A percentile compares a stretch with the other conserved stretches of the same genome.
phyloP scores from a whole-genome alignment of 1,284 basidiomycete genomes.

The Cystobasidiaceae sp. region DNA sequence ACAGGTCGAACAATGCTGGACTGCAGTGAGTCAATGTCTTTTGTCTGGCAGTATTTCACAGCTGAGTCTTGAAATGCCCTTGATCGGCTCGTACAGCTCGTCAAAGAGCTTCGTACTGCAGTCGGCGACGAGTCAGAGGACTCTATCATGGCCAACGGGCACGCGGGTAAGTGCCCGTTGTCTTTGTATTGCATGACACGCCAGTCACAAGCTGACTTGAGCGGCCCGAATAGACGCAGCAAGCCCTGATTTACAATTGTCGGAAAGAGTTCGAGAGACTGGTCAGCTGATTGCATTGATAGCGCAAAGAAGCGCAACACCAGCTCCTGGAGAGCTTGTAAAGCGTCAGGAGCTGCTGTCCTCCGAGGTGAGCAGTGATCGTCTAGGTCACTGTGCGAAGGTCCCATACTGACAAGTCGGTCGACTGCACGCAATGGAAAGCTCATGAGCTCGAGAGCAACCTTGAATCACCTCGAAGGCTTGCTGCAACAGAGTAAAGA shows the following conservation, averaged over 20 bases:
- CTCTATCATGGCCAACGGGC: constrained; percentile 1
- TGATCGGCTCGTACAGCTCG: constrained; percentile 2
- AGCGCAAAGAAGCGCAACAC: not conserved
- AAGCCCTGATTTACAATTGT: not conserved
- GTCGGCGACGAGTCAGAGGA: not conserved
- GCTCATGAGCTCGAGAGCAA: constrained; percentile 33
- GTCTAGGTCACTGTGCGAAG: too few species aligned
- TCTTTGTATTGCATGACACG: not conserved
- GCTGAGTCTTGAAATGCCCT: not conserved
- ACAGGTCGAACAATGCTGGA: constrained; percentile 22
- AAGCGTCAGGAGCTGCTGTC: not conserved
- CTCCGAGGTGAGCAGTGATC: not conserved
- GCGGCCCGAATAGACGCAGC: not conserved
- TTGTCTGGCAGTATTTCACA: too few species aligned
- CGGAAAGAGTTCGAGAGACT: constrained; percentile 2
- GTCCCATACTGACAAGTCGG: too few species aligned
- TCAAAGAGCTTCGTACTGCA: constrained; percentile 11
- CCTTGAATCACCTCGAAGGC: constrained; percentile 33
- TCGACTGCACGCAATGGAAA: too few species aligned
- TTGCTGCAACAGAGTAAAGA: constrained; percentile 35
- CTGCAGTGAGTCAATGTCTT: constrained; percentile 11
- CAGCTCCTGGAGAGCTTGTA: not conserved
- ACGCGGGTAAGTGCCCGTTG: not conserved
- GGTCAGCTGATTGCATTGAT: constrained; percentile 2
- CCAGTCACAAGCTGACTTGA: not conserved